Evolutionary conservation across 140 eudicot genomes (phyloP).

Genomic region (Bidens hawaiensis): DNA sequence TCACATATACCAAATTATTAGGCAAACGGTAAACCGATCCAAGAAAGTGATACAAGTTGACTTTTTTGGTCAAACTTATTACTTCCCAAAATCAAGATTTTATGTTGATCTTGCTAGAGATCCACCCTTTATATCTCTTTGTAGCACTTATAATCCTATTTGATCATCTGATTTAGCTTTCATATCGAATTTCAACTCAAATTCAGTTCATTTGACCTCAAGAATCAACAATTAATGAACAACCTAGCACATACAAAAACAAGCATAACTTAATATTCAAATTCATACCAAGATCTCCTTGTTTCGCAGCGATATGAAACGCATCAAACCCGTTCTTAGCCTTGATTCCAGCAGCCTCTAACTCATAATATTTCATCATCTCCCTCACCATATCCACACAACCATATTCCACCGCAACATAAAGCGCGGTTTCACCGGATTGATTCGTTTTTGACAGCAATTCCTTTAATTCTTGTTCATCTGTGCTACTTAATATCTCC

Average conservation of each 20-base stretch:
- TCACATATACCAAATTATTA: background rate
- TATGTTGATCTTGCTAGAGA: background rate
- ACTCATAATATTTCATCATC: slow-evolving; percentile 45
- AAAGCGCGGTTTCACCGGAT: slow-evolving; percentile 55
- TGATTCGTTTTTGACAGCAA: slow-evolving; percentile 40
- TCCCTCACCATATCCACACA: slow-evolving; percentile 41
- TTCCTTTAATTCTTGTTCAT: slow-evolving; percentile 32
- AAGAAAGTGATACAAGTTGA: background rate
- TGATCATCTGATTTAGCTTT: background rate
- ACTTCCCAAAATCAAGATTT: background rate
- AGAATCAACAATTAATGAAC: background rate
- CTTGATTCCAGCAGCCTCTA: slow-evolving; percentile 44
- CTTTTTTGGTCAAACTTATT: slow-evolving; percentile 20
- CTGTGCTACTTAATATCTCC: slow-evolving; percentile 24
- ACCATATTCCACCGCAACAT: slow-evolving; percentile 53
- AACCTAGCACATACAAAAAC: background rate
- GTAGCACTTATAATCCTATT: background rate
- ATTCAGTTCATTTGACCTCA: background rate
- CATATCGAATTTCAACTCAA: background rate
- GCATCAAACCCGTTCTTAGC: slow-evolving; percentile 58
- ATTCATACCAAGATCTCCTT: slow-evolving; percentile 58
- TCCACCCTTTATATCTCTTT: background rate
- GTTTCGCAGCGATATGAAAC: slow-evolving; percentile 57
- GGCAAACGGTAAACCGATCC: background rate
- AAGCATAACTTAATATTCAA: background rate